phyloP scores from a whole-genome alignment of 2,329 filamentous ascomycete genomes.

The Fusarium palustre region DNA sequence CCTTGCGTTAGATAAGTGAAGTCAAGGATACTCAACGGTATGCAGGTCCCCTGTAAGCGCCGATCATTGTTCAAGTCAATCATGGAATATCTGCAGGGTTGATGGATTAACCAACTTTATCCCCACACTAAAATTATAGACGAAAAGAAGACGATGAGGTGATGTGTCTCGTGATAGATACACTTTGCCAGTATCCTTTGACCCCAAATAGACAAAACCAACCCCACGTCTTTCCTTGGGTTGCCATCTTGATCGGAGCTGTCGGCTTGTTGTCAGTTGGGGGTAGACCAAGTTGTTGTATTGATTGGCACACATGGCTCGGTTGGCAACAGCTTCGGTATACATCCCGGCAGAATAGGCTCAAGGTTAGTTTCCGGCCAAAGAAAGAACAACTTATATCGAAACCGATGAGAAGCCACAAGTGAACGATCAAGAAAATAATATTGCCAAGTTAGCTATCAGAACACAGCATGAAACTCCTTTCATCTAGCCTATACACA shows the following conservation, averaged over 20 bases:
- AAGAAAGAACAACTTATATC: background rate
- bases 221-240: background rate
- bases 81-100: background rate
- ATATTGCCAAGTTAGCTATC: constrained; percentile 46
- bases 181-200: background rate
- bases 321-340: background rate
- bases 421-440: constrained; percentile 44
- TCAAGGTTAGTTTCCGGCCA: background rate
- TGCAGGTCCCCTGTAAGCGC: background rate
- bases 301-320: background rate
- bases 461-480: constrained; percentile 47
- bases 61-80: background rate
- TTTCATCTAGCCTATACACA: constrained; percentile 47
- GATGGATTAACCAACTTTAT: background rate
- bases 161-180: background rate
- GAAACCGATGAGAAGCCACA: background rate
- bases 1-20: background rate
- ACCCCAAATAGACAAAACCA: background rate
- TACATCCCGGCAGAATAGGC: background rate
- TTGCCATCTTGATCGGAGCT: background rate
- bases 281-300: background rate
- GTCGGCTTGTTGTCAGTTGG: background rate
- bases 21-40: background rate
- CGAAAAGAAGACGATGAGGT: background rate
- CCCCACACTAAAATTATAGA: background rate